phyloP scores from a whole-genome alignment of 805 yeast species.

The Henningerozyma blattae region DNA sequence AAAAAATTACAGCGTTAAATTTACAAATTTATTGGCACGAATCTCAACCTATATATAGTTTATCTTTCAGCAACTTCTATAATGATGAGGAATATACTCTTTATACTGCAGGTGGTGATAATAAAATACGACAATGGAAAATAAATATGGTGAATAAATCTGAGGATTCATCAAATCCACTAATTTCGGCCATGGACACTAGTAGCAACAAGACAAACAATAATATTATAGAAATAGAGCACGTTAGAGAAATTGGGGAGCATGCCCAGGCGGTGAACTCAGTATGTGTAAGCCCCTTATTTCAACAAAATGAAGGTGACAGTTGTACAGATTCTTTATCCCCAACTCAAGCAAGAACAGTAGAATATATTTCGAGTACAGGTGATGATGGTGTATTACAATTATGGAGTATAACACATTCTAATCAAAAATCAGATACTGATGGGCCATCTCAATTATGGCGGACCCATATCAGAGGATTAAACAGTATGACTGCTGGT shows the following conservation, averaged over 20 bases:
- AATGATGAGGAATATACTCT: constrained; percentile 34
- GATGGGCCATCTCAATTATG: constrained; percentile 57
- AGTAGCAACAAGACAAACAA: constrained; percentile 3
- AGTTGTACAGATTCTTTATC: constrained; percentile 56
- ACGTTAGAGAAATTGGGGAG: constrained; percentile 17
- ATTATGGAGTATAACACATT: constrained; percentile 47
- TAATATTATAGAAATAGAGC: constrained; percentile 10
- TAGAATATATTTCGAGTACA: constrained; percentile 28
- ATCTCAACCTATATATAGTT: constrained; percentile 60
- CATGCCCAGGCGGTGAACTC: constrained; percentile 94
- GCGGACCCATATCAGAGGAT: constrained; percentile 33
- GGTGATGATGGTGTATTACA: constrained; percentile 91
- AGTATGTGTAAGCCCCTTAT: constrained; percentile 46
- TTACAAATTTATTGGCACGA: constrained; percentile 35
- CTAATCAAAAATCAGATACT: constrained; percentile 29
- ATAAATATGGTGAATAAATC: constrained; percentile 7
- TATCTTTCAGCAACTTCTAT: constrained; percentile 43
- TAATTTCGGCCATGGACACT: constrained; percentile 6
- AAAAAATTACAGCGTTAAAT: constrained; percentile 11
- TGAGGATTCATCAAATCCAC: not conserved
- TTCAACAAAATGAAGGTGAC: constrained; percentile 1
- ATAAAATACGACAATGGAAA: constrained; percentile 60
- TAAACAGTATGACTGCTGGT: constrained; percentile 34
- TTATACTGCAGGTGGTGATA: constrained; percentile 89
- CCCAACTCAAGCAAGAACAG: constrained; percentile 55